A percentile compares a stretch with the other conserved stretches of the same genome.
These are phyloP conservation scores for Monascus ruber DNA, from an alignment of 2,329 filamentous ascomycete genomes.

Conservation along the genomic window DNA sequence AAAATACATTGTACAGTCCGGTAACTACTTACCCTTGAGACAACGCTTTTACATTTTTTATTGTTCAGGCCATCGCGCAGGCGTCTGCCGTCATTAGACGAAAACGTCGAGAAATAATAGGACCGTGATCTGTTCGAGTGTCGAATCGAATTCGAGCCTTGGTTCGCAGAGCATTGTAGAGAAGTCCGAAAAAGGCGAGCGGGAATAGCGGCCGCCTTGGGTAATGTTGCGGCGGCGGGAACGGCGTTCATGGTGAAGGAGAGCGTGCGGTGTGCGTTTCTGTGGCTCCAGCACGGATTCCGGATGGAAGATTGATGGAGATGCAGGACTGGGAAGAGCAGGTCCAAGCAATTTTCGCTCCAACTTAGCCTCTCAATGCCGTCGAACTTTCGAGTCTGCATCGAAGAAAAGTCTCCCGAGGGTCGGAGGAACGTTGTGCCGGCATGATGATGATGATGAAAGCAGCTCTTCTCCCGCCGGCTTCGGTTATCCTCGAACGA, in stretches of 20 bases:
- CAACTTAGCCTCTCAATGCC: too few relatives aligned
- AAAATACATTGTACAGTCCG: background rate
- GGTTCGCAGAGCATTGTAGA: slow-evolving; percentile 24
- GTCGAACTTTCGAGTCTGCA: background rate
- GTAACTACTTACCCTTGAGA: slow-evolving; percentile 21
- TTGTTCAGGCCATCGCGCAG: slow-evolving; percentile 14
- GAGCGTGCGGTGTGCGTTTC: background rate
- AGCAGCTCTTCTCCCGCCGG: background rate
- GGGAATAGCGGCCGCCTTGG: slow-evolving; percentile 32
- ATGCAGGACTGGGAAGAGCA: background rate
- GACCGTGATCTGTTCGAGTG: slow-evolving; percentile 24
- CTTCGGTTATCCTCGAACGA: background rate
- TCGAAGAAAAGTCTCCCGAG: background rate
- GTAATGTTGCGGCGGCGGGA: slow-evolving; percentile 23
- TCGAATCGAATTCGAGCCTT: slow-evolving; percentile 17
- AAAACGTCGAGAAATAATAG: slow-evolving; percentile 22
- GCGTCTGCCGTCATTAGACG: slow-evolving; percentile 13
- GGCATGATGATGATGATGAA: background rate
- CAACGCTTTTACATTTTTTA: slow-evolving; percentile 13
- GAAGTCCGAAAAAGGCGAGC: slow-evolving; percentile 31
- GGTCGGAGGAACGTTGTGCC: background rate
- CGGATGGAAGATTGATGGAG: background rate
- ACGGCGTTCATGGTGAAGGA: slow-evolving; percentile 26
- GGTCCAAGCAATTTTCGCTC: too few relatives aligned
- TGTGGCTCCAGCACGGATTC: too few relatives aligned